phyloP scores from a whole-genome alignment of 345 rosid genomes.

The Lepidium africanum region DNA sequence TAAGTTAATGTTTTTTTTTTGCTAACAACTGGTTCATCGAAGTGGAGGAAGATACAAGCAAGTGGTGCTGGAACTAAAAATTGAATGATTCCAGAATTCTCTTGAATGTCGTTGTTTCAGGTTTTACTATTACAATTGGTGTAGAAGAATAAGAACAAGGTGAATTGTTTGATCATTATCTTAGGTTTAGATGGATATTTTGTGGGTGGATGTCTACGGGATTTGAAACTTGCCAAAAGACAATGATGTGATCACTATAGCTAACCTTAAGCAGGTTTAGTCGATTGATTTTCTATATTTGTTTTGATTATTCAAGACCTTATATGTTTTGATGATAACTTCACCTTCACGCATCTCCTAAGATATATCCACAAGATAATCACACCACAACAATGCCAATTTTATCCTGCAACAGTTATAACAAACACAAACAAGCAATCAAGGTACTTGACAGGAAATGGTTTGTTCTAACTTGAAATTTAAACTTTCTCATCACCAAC shows the following conservation, averaged over 20 bases:
- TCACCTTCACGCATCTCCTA: too few species aligned
- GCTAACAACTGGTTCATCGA: constrained; percentile 38
- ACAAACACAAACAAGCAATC: too few species aligned
- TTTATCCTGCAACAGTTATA: too few species aligned
- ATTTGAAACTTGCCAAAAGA: constrained; percentile 87
- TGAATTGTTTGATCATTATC: background rate
- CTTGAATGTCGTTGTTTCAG: constrained; percentile 33
- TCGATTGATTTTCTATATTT: too few species aligned
- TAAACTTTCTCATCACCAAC: too few species aligned
- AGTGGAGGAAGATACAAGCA: constrained; percentile 55
- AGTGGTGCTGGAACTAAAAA: constrained; percentile 33
- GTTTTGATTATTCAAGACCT: too few species aligned
- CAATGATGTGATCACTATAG: constrained; percentile 90
- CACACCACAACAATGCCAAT: too few species aligned
- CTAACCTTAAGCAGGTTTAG: background rate
- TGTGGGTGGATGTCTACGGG: constrained; percentile 95
- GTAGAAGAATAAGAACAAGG: background rate
- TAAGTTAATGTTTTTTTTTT: background rate
- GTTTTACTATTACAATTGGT: background rate
- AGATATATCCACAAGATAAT: too few species aligned
- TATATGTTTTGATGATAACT: too few species aligned
- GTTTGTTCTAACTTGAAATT: too few species aligned
- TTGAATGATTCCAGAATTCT: constrained; percentile 40
- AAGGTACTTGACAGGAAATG: too few species aligned
- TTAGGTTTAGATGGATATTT: constrained; percentile 76